Evolutionary conservation across 306 rosid genomes (phyloP), one percentile per base, ranked within the genome.

Genomic region (Vigna hirtella): DNA sequence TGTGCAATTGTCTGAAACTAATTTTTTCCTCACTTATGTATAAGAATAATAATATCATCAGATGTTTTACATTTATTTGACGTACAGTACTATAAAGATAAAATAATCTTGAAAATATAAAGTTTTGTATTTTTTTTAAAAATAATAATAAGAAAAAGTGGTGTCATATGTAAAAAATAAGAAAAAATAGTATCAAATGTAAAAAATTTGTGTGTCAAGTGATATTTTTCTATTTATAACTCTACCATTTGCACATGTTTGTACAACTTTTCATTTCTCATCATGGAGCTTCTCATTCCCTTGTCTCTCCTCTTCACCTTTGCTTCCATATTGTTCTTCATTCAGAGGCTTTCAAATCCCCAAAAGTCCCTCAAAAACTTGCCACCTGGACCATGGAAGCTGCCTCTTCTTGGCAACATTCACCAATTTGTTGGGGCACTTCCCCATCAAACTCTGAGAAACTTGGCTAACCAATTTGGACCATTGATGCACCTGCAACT

Each of bases 381-480:
- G 13, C 52, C 71, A 18, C 71, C 34, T 10, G 71, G 32, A 4
- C 51, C 70, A 65, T 38, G 70, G 52, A 66, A 66, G 43, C 18
- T 66, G 9, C 52, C 71, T 10, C 45, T 62, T 62, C 52, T 66
- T 42, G 71, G 71, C 34, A 66, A 66, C 2, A 42, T 66, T 66
- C 71, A 48, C 52, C 52, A 48, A 48, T 6, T 51, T n/a, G 56
- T 51, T 0, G 43, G 67, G 18, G 3, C 45, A 32, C 67, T 61
- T 61, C 67, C 43, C 11, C 67, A 61, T 61, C 67, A 30, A 61
- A 32, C 43, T 61, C 16, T 61, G 28, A 64, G 69, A 66, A 62
- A 32, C 22, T 62, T 62, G 22, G 43, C 68, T 3, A 62, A 24
- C 47, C 47, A 62, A 62, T 16, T 15, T 42, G 53, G 71, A 18